Evolutionary conservation across 2,329 filamentous ascomycete species (phyloP), one percentile per base, ranked within the genome.

Genomic region (Alternaria tenuissima): DNA sequence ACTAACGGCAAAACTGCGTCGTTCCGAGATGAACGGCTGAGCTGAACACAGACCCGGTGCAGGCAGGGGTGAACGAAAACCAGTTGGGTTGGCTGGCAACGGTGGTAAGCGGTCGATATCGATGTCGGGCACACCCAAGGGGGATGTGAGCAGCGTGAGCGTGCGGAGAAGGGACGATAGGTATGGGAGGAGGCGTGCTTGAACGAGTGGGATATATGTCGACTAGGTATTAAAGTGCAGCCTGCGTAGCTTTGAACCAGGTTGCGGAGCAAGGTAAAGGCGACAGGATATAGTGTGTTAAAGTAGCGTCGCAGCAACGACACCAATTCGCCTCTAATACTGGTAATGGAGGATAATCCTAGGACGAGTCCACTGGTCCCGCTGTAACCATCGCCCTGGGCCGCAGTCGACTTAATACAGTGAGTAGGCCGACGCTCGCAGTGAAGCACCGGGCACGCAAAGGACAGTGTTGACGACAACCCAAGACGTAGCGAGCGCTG

Each of bases 201-300:
- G 72, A 68, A 74, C 70, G 73, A 73, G 74, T 63, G 68, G 69
- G 70, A 73, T 74, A 69, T 73, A 69, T 73, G 67, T 64, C 69
- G 71, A 75, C 73, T 66, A 66, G 73, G 62, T 68, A 62, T 63
- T 70, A 74, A 69, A 74, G 70, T 74, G 72, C 68, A 62, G 59
- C 49, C 48, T 49, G 55, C 44, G 46, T 49, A 52, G 52, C 55
- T 48, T 59, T 28, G 68, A 65, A 64, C 65, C 48, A 63, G 67
- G 69, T 73, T 65, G 71, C 68, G 71, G 66, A 69, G 63, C 67
- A 72, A 69, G 69, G 68, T 69, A 69, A 61, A 64, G 70, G 65
- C 63, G 67, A 72, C 64, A 68, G 66, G 69, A 70, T 73, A 71
- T 72, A 71, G 68, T 64, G 65, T 63, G 67, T 74, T 69, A 72